Evolutionary conservation across 805 yeast genomes (phyloP), one percentile per base, ranked within the genome.

Genomic region (Metahyphopichia silvanorum): DNA sequence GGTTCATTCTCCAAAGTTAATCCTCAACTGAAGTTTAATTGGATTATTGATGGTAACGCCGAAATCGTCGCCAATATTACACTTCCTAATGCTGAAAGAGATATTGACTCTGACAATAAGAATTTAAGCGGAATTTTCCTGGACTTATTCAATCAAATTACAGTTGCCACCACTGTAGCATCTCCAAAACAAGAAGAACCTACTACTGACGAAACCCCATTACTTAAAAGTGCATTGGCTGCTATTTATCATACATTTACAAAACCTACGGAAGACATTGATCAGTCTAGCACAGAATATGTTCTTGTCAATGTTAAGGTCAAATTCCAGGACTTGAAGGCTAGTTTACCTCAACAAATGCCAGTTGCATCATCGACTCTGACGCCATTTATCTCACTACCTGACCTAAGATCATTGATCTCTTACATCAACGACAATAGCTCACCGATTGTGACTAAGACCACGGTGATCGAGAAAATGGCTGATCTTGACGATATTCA

Each of bases 51-150:
- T 29, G 91, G 93, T 4, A 77, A 77, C 43, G 77, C 80, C 4
- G 88, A 83, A 37, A 59, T 85, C 4, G 62, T 72, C 12, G 84
- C 86, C 3, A 93, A 85, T 57, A 74, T 85, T 14, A 77, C 80
- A 73, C 63, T 84, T 19, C 93, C 94, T 1, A 65, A 60, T 19
- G 68, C 67, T n/a, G 46, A 43, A 18, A 45, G 43, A n/a, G 48
- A 46, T 6, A 29, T 47, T 11, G 40, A 35, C 14, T 27, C 27
- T 21, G 55, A 51, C 22, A 52, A 48, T 36, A 46, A 36, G 24
- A 46, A 40, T 38, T 49, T 47, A 29, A 53, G 49, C 40, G 60
- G 51, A 16, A 46, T 55, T 15, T 42, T 59, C 27, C 46, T 56
- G 13, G 48, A 49, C 24, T 27, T 63, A 5, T 42, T 62, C 21